Percentiles rank a stretch among this genome's conserved stretches.
phyloP scores from a whole-genome alignment of 805 yeast species.

The Huiozyma naganishii region DNA sequence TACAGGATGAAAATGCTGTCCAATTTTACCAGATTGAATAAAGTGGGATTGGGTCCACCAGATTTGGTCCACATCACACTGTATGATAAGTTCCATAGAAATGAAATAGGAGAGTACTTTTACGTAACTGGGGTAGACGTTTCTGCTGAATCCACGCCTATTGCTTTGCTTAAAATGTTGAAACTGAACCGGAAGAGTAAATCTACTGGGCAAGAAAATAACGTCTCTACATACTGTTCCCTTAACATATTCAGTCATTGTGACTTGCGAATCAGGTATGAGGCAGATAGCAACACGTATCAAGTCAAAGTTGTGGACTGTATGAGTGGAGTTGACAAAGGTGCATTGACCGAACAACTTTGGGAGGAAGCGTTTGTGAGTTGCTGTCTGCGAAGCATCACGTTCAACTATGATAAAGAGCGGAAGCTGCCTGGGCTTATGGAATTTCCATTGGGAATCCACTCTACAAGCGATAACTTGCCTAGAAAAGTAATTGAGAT shows the following conservation, averaged over 20 bases:
- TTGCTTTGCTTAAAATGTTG: constrained; percentile 36
- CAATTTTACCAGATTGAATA: constrained; percentile 9
- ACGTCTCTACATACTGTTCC: constrained; percentile 43
- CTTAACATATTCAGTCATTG: constrained; percentile 65
- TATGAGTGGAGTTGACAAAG: constrained; percentile 23
- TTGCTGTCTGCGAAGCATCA: constrained; percentile 41
- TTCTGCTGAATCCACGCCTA: constrained; percentile 36
- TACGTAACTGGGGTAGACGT: constrained; percentile 38
- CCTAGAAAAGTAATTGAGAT: constrained; percentile 26
- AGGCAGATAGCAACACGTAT: constrained; percentile 21
- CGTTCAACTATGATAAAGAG: constrained; percentile 43
- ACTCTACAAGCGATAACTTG: constrained; percentile 16
- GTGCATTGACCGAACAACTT: constrained; percentile 24
- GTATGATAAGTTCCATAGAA: constrained; percentile 30
- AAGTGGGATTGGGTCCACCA: constrained; percentile 57
- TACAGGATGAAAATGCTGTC: constrained; percentile 15
- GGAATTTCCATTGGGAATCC: constrained; percentile 35
- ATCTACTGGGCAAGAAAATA: constrained; percentile 10
- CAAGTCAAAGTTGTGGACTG: constrained; percentile 25
- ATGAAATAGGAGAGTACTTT: constrained; percentile 43
- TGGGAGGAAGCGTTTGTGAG: constrained; percentile 61
- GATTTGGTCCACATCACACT: constrained; percentile 45
- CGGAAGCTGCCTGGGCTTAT: constrained; percentile 50
- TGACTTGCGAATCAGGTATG: constrained; percentile 60
- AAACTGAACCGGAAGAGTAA: constrained; percentile 13